Percentiles rank a stretch among this genome's conserved stretches.
Evolutionary conservation across 2,329 filamentous ascomycete genomes (phyloP).

Genomic region (Cercospora zeina): DNA sequence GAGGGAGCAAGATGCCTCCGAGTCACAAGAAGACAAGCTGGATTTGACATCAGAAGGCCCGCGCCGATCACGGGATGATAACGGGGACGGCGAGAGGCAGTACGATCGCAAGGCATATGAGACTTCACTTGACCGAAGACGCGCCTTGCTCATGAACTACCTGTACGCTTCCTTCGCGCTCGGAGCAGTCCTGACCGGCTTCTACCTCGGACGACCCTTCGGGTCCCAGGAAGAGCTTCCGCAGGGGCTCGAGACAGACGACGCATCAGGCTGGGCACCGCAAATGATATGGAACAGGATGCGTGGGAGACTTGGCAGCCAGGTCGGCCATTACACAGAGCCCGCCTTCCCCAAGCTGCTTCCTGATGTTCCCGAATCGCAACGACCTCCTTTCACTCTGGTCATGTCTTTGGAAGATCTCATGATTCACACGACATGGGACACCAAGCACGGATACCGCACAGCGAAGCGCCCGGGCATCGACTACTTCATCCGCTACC

Average conservation of each 20-base stretch:
- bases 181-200: conserved; percentile 58
- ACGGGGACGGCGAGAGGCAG: conserved; percentile 61
- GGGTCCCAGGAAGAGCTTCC: conserved; percentile 67
- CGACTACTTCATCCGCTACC: conserved; percentile 95
- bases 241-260: conserved; percentile 58
- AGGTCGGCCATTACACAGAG: conserved; percentile 91
- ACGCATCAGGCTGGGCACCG: conserved; percentile 76
- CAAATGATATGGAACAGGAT: conserved; percentile 78
- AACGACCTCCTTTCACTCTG: conserved; percentile 85
- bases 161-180: conserved; percentile 65
- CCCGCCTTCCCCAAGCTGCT: conserved; percentile 92
- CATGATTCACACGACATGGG: conserved; percentile 92
- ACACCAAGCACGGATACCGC: conserved; percentile 89
- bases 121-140: conserved; percentile 83
- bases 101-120: conserved; percentile 80
- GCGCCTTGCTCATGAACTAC: conserved; percentile 73
- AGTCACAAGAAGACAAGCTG: conserved; percentile 36
- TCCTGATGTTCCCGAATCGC: conserved; percentile 73
- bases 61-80: conserved; percentile 39
- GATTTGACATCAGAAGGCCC: conserved; percentile 28
- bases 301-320: conserved; percentile 70
- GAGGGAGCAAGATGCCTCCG: conserved; percentile 31
- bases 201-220: conserved; percentile 88
- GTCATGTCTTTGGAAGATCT: conserved; percentile 92
- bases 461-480: conserved; percentile 91